phyloP scores from a whole-genome alignment of 768 basidiomycete species.

The Trametes elegans region DNA sequence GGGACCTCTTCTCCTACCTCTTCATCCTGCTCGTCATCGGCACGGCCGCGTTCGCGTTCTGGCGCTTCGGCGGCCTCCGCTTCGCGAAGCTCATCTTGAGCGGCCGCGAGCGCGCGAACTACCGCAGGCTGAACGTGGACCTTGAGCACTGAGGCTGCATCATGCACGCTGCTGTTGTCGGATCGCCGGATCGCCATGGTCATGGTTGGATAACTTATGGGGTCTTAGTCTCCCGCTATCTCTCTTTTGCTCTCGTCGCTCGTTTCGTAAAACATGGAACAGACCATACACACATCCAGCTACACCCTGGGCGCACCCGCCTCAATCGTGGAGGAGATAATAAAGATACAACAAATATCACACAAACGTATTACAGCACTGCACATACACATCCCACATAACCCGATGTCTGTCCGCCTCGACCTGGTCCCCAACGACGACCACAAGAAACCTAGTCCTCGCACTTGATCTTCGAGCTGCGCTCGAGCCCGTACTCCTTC shows the following conservation, averaged over 20 bases:
- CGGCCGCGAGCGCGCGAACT: conserved; percentile 19
- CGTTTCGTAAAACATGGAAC: neutral
- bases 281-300: neutral
- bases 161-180: neutral
- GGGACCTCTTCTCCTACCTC: conserved; percentile 27
- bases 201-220: neutral
- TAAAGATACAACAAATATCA: conserved; percentile 1
- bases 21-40: conserved; percentile 39
- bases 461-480: conserved; percentile 27
- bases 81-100: conserved; percentile 43
- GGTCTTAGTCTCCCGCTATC: neutral
- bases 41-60: conserved; percentile 41
- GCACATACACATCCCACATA: neutral
- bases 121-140: conserved; percentile 17
- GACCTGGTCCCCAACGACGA: too few relatives aligned
- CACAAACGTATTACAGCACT: neutral
- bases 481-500: conserved; percentile 19
- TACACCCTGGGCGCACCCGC: too few relatives aligned
- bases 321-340: neutral
- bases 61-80: conserved; percentile 50
- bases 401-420: too few relatives aligned
- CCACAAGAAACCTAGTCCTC: conserved; percentile 7
- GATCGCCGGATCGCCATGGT: neutral
- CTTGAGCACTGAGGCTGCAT: conserved; percentile 10
- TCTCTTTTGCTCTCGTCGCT: neutral